These are phyloP conservation scores for Apiotrichum sp. DNA, from an alignment of 1,284 basidiomycete species.

Conservation along the genomic window DNA sequence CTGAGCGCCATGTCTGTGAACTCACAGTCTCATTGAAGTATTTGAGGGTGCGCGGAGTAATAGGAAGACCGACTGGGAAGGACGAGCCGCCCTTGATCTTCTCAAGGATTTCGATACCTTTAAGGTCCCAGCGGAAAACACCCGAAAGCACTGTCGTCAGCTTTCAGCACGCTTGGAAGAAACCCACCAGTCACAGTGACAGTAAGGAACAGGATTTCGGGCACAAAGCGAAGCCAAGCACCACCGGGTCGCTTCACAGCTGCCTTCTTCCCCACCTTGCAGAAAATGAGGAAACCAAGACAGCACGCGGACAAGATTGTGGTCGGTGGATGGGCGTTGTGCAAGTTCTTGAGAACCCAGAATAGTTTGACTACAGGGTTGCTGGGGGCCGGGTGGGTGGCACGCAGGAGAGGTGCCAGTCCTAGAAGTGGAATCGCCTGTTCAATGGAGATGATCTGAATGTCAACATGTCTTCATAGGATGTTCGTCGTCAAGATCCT, in stretches of 20 bases:
- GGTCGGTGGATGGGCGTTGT: conserved; percentile 61
- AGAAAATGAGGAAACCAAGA: conserved; percentile 59
- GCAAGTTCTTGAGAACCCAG: conserved; percentile 64
- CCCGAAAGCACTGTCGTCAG: conserved; percentile 59
- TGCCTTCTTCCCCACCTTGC: conserved; percentile 52
- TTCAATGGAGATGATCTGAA: conserved; percentile 54
- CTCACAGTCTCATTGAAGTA: conserved; percentile 61
- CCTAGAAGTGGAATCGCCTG: conserved; percentile 61
- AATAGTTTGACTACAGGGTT: conserved; percentile 64
- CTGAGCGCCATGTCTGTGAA: background rate
- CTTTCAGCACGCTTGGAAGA: background rate
- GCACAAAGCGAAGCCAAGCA: conserved; percentile 68
- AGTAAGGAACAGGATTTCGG: conserved; percentile 75
- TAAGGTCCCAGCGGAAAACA: conserved; percentile 64
- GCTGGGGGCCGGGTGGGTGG: conserved; percentile 49
- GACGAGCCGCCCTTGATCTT: conserved; percentile 60
- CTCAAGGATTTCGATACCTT: conserved; percentile 77
- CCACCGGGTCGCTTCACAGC: conserved; percentile 42
- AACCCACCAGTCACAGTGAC: conserved; percentile 63
- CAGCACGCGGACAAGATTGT: conserved; percentile 64
- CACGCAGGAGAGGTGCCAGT: conserved; percentile 46
- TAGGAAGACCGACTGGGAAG: conserved; percentile 57
- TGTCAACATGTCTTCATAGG: conserved; percentile 38
- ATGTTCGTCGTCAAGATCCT: conserved; percentile 7
- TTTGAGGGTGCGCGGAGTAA: conserved; percentile 56